Base-by-base conservation (phyloP, 1,284 basidiomycete genomes). In the Trichosporon coremiiforme region DNA sequence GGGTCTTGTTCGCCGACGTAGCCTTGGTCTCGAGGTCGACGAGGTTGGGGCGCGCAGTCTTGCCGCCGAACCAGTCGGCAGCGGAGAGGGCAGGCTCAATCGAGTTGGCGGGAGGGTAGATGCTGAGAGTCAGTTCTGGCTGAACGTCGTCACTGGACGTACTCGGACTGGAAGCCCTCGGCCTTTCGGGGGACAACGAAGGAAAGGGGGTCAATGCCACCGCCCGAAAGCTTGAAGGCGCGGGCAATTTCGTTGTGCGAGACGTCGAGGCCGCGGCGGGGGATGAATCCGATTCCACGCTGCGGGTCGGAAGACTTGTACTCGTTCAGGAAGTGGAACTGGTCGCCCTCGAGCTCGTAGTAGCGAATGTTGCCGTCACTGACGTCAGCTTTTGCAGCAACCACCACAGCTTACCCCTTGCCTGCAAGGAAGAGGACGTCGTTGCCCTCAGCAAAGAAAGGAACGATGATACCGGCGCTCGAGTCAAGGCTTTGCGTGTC, bases 261-360 rank as follows among this genome's bases (percentile, higher is more conserved):
- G 20, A 95, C 91, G 78, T 89, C 93, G 75, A 98, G 88, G 0
- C 92, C 89, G 63, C 95, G 91, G 33, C 95, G 90, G 6, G 94
- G 95, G 36, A 98, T 87, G 89, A 98, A 96, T 76, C 92, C 93
- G 89, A 98, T 92, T 17, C 97, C 97, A 64, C 95, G 92, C 74
- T 84, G 83, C 47, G 96, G 95, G 70, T 95, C 93, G 41, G 89
- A 87, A 2, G 92, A 92, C 84, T 96, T 94, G 87, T 95, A 89
- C 81, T 98, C 95, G 64, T 89, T 88, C 53, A 98, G 87, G 68
- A 89, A 86, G 84, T 89, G 87, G 41, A 99, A 86, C 66, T 90
- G 87, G 84, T 98, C 95, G 62, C 87, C 88, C 77, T 97, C 95
- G 83, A 92, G 94, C 83, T 99, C 97, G 83, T 91, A 98, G 87